Percentiles rank a stretch among this genome's conserved stretches.
phyloP scores from a whole-genome alignment of 805 yeast species.

The Candida endomychidarum region DNA sequence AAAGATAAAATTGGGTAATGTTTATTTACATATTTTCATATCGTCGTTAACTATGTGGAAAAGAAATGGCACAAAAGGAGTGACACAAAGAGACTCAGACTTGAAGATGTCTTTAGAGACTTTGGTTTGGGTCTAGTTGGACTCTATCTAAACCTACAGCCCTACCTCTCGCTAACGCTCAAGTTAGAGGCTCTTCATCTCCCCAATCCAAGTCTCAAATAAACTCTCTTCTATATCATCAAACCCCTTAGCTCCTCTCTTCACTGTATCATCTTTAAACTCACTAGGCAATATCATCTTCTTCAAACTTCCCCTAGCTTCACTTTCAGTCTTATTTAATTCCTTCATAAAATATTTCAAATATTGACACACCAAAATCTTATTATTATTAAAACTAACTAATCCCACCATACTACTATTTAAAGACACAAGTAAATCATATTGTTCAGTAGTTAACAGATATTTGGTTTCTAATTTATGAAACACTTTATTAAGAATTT shows the following conservation, averaged over 20 bases:
- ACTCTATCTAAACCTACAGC: too few species aligned
- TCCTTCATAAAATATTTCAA: slow-evolving; percentile 41
- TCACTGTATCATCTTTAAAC: slow-evolving; percentile 12
- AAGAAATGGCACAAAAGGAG: too few species aligned
- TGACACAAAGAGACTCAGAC: background rate
- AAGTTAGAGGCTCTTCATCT: too few species aligned
- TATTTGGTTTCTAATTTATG: slow-evolving; percentile 35
- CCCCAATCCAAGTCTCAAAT: slow-evolving; percentile 43
- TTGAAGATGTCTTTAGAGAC: background rate
- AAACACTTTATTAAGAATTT: slow-evolving; percentile 43
- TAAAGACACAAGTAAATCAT: slow-evolving; percentile 37
- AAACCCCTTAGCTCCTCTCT: too few species aligned
- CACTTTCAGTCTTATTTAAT: slow-evolving; percentile 21
- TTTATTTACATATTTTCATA: background rate
- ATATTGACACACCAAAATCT: slow-evolving; percentile 37
- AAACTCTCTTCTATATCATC: slow-evolving; percentile 44
- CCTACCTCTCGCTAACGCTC: too few species aligned
- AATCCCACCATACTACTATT: slow-evolving; percentile 33
- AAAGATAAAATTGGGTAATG: too few species aligned
- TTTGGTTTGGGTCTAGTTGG: too few species aligned
- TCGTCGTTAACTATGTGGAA: too few species aligned
- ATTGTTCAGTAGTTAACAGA: slow-evolving; percentile 31
- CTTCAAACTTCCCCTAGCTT: slow-evolving; percentile 21
- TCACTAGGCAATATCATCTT: slow-evolving; percentile 37
- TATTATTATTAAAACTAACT: slow-evolving; percentile 24